These are phyloP conservation scores for Rubus idaeus DNA, from an alignment of 306 rosid genomes.

Conservation along the genomic window DNA sequence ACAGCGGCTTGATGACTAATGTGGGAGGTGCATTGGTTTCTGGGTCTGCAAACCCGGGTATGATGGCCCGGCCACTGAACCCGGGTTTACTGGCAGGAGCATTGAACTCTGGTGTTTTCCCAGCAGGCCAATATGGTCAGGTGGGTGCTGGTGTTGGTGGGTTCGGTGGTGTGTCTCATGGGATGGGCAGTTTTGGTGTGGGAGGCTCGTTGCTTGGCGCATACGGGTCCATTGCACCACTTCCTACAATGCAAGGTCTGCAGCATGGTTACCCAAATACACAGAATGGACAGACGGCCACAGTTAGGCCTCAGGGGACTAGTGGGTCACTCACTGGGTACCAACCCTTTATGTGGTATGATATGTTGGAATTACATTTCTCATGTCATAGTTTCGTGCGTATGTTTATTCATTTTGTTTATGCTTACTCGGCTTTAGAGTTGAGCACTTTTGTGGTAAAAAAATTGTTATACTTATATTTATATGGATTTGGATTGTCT, in stretches of 20 bases:
- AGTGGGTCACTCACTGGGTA: constrained; percentile 38
- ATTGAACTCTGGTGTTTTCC: constrained; percentile 32
- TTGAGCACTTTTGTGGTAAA: not conserved
- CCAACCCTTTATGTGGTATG: constrained; percentile 47
- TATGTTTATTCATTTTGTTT: not conserved
- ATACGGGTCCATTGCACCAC: constrained; percentile 23
- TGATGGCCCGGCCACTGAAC: constrained; percentile 30
- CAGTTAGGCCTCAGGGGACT: constrained; percentile 30
- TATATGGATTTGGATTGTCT: not conserved
- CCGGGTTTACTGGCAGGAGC: constrained; percentile 26
- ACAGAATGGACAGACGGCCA: constrained; percentile 29
- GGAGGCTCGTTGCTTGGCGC: constrained; percentile 17
- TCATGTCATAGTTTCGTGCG: constrained; percentile 1
- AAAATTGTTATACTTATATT: not conserved
- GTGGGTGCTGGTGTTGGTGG: constrained; percentile 34
- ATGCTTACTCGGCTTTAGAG: not conserved
- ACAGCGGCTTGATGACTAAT: constrained; percentile 25
- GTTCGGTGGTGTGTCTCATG: constrained; percentile 24
- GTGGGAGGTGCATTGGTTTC: constrained; percentile 24
- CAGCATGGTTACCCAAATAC: constrained; percentile 30
- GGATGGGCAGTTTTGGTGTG: constrained; percentile 21
- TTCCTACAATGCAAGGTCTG: constrained; percentile 24
- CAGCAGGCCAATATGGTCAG: constrained; percentile 30
- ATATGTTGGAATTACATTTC: constrained; percentile 17
- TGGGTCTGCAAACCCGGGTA: constrained; percentile 21